A percentile compares a stretch with the other conserved stretches of the same genome.
Evolutionary conservation across 441 rosid species (phyloP).

Genomic region (Pelargonium fulgidum): DNA sequence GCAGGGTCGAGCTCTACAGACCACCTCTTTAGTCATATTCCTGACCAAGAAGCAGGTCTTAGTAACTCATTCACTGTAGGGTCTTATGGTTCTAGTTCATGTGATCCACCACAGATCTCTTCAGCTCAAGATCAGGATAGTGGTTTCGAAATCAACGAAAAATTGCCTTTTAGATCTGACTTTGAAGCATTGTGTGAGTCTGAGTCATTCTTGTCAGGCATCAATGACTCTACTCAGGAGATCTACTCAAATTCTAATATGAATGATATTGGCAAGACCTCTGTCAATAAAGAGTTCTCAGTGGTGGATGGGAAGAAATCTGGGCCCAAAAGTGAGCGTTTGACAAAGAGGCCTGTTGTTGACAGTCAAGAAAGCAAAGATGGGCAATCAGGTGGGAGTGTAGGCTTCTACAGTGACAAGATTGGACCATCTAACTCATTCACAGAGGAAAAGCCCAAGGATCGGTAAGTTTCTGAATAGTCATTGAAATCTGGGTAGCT

Average conservation of each 20-base stretch:
- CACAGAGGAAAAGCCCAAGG: conserved; percentile 31
- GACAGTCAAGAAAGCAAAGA: conserved; percentile 38
- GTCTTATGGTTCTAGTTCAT: conserved; percentile 35
- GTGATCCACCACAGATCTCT: conserved; percentile 25
- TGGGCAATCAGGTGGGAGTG: conserved; percentile 35
- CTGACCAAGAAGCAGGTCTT: conserved; percentile 36
- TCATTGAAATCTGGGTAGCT: background rate
- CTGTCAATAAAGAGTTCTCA: conserved; percentile 26
- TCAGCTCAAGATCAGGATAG: conserved; percentile 36
- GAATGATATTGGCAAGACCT: conserved; percentile 22
- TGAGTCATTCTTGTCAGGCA: conserved; percentile 28
- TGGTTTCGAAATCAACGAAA: conserved; percentile 31
- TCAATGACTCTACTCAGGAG: conserved; percentile 26
- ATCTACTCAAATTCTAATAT: conserved; percentile 28
- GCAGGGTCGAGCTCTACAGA: conserved; percentile 26
- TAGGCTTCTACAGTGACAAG: conserved; percentile 38
- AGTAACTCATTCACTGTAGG: conserved; percentile 39
- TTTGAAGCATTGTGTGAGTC: conserved; percentile 31
- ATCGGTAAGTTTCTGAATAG: conserved; percentile 34
- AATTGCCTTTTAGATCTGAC: conserved; percentile 27
- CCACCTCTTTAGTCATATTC: conserved; percentile 24
- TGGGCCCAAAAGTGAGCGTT: conserved; percentile 26
- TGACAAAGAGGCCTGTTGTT: conserved; percentile 27
- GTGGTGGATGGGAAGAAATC: conserved; percentile 33
- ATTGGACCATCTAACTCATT: conserved; percentile 28